Conservation (phyloP, 495 filamentous ascomycete genomes). For the Echria macrotheca region DNA sequence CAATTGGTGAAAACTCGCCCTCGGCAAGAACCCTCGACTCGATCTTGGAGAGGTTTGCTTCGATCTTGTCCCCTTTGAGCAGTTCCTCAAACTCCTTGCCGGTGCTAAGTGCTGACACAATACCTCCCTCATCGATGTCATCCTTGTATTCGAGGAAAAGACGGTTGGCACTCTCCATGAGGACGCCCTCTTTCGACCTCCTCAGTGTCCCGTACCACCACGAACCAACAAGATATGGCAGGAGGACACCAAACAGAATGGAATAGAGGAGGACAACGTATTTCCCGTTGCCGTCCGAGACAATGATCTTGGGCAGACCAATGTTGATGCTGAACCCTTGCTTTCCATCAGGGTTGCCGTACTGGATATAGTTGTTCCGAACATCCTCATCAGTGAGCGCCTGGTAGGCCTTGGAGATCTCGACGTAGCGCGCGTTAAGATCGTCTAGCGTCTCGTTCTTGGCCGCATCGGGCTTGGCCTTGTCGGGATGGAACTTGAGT, state of each 20-base stretch:
- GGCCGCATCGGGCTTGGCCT: conserved; percentile 69
- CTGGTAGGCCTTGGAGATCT: conserved; percentile 95
- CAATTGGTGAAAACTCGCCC: conserved; percentile 40
- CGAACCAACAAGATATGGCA: conserved; percentile 89
- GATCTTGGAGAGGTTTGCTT: conserved; percentile 69
- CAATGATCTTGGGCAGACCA: conserved; percentile 86
- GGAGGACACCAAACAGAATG: conserved; percentile 72
- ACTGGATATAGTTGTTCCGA: conserved; percentile 92
- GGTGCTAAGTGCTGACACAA: conserved; percentile 72
- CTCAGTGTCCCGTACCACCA: conserved; percentile 98
- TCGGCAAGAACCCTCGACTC: conserved; percentile 69
- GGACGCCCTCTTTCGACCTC: conserved; percentile 83
- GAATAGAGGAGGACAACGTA: conserved; percentile 91
- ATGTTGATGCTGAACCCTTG: conserved; percentile 98
- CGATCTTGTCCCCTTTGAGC: conserved; percentile 66
- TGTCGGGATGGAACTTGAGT: conserved; percentile 87
- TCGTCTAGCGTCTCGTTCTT: conserved; percentile 85
- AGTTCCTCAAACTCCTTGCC: conserved; percentile 70
- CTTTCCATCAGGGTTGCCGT: conserved; percentile 94
- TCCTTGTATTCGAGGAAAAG: conserved; percentile 91
- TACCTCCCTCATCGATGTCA: conserved; percentile 68
- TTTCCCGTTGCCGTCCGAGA: conserved; percentile 90
- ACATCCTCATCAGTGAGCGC: conserved; percentile 94
- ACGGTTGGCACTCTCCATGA: conserved; percentile 86
- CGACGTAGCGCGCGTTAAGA: conserved; percentile 84